Conservation (phyloP, 805 yeast species). For the Wickerhamiella parazyma region DNA sequence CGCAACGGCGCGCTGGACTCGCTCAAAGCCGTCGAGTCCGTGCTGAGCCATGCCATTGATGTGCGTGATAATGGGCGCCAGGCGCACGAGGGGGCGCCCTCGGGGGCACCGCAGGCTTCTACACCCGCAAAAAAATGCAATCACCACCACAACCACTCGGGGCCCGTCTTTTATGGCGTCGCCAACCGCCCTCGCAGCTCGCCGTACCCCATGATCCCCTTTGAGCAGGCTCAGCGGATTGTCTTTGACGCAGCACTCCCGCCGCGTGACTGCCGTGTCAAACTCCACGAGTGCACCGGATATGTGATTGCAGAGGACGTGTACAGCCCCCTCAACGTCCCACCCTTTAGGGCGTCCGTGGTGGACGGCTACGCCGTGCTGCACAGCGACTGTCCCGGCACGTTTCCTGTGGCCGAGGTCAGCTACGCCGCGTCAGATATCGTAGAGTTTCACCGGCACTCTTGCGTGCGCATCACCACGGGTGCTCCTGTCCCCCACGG, state of each 20-base stretch:
- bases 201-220: constrained; percentile 36
- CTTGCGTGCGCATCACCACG: constrained; percentile 37
- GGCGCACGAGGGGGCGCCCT: no score
- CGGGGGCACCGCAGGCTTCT: no score
- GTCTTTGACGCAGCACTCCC: constrained; percentile 28
- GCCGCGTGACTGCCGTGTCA: constrained; percentile 19
- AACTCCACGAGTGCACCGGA: constrained; percentile 28
- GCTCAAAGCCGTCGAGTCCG: constrained; percentile 27
- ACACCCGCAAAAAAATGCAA: no score
- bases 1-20: constrained; percentile 38
- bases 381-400: constrained; percentile 34
- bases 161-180: constrained; percentile 31
- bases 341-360: constrained; percentile 39
- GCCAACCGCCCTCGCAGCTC: constrained; percentile 36
- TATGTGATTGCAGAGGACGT: constrained; percentile 33
- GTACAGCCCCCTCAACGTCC: constrained; percentile 30
- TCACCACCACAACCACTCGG: constrained; percentile 14
- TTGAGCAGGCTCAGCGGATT: constrained; percentile 28
- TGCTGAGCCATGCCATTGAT: constrained; percentile 33
- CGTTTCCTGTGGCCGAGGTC: constrained; percentile 23
- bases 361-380: constrained; percentile 45
- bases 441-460: constrained; percentile 24
- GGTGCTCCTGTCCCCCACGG: constrained; percentile 47
- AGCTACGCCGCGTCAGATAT: constrained; percentile 22
- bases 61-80: not conserved